Evolutionary conservation across 2,329 filamentous ascomycete genomes (phyloP), one percentile per base, ranked within the genome.

Genomic region (Trichoderma polysporum): DNA sequence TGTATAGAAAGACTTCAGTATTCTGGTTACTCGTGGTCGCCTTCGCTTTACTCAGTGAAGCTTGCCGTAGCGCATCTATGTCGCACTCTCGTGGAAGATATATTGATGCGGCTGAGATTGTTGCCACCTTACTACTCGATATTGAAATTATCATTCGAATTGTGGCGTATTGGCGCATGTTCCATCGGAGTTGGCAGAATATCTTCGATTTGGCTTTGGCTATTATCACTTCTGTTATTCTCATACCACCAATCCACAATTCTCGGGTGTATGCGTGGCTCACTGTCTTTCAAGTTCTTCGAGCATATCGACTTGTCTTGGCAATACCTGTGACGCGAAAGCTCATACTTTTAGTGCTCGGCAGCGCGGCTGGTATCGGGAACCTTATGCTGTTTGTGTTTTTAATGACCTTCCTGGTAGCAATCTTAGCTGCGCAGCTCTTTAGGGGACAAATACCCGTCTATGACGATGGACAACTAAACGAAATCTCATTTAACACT

Each of bases 311-410:
- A 29, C 88, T 99, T 49, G 94, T 99, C 62, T 80, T 98, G 73
- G 93, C 93, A 17, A 88, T 99, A 49, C 90, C 93, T 5, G 88
- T 97, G 72, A 99, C 94, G 0, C 86, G 92, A 69, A 90, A 93
- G 70, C 86, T 99, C 62, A 95, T 99, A 75, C 82, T 91, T 71
- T 85, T 96, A 37, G 95, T 99, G 2, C 85, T 99, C 68, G 91
- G 95, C 69, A 98, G 98, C 76, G 90, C 93, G 4, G 88, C 90
- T 52, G 96, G 96, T 91, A 90, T 99, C 69, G 86, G 91, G 45
- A 99, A 99, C 75, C 82, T 99, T 69, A 96, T 99, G 80, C 83
- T 98, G 19, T 99, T 99, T 76, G 93, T 99, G 74, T 97, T 98
- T 75, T 83, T 99, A 60, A 92, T 97, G 74, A 97, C 94, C 0